Evolutionary conservation across 2,329 filamentous ascomycete species (phyloP), one percentile per base, ranked within the genome.

Genomic region (Blumeriella jaapii): DNA sequence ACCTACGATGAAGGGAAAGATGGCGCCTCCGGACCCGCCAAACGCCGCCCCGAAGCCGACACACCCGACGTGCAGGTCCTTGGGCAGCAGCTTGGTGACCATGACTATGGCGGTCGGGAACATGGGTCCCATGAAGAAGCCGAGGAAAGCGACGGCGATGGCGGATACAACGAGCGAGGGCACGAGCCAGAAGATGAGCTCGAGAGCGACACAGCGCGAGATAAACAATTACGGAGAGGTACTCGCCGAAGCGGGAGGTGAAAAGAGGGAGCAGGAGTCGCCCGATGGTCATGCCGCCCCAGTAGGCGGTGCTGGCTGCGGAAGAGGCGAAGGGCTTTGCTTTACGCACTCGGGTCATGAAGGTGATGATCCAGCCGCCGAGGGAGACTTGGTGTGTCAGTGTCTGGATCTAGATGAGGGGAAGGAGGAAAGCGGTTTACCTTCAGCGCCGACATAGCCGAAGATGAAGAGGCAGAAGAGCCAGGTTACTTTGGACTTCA

Each of bases 21-120:
- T 50, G 1, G 81, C 78, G 1, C 78, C 82, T 0, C 84, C 84
- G 2, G 68, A 70, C 0, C 81, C 78, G 2, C 84, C 84, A 55
- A 89, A 75, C 0, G 83, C 82, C 1, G 81, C 75, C 0, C 79
- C 78, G 49, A 93, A 89, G 0, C 84, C 83, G 42, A 93, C 83
- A 0, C 78, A 75, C n/a, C 71, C 74, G 26, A 91, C 80, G 50
- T 93, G 85, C 16, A 85, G 62, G 40, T 82, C 69, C 24, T 64
- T 66, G 0, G 83, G 82, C 1, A 93, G 63, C 3, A 91, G 62
- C 48, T 83, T 86, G 0, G 81, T 84, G 4, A 76, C 73, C 1
- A 74, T 74, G 0, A 87, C 74, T 7, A 91, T 69, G 0, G 73
- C 80, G 1, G 77, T 79, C 0, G 83, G 82, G 53, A 87, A 91